Evolutionary conservation across 345 rosid genomes (phyloP), one percentile per base, ranked within the genome.

Genomic region (Schrenkiella parvula): DNA sequence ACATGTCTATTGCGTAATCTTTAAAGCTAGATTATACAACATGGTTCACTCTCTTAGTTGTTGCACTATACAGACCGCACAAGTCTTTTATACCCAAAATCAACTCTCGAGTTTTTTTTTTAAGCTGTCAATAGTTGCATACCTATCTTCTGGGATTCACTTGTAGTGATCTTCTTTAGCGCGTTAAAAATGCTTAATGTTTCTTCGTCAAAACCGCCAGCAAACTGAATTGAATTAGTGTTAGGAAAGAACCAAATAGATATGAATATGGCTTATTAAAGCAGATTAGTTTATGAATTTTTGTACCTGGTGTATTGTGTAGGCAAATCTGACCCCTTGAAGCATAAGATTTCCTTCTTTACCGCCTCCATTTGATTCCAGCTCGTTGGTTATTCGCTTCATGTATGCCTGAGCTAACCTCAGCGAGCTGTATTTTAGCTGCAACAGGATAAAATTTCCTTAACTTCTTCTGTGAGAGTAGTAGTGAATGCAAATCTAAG

Each of bases 181-280:
- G 84, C 89, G 46, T 88, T 86, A 80, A 95, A 95, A 53, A 80
- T 76, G 9, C 29, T 56, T 57, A 85, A 58, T 55, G 96, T 69
- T 60, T 83, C 87, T n/a, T 67, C 83, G 43, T 95, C 90, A 79
- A 91, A 95, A 22, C 99, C 99, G 6, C 97, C 96, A 82, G 88
- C 92, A 62, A 95, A 89, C 98, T 92, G 89, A 67, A 79, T 48
- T 25, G 28, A 72, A 12, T 8, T 12, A 6, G 44, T 19, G 59
- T 81, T 50, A 69, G 70, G 37, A 70, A 21, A 38, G 0, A 55
- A 52, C 15, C n/a, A 2, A 43, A 12, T 57, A 34, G 25, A 31
- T 6, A 41, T 35, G 21, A 44, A 21, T 2, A 47, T 22, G 26
- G 35, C 63, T 47, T 66, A 28, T 63, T n/a, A 25, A 25, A 50